Base-by-base conservation (phyloP, 164 flowering plant species). In the Aristolochia contorta region DNA sequence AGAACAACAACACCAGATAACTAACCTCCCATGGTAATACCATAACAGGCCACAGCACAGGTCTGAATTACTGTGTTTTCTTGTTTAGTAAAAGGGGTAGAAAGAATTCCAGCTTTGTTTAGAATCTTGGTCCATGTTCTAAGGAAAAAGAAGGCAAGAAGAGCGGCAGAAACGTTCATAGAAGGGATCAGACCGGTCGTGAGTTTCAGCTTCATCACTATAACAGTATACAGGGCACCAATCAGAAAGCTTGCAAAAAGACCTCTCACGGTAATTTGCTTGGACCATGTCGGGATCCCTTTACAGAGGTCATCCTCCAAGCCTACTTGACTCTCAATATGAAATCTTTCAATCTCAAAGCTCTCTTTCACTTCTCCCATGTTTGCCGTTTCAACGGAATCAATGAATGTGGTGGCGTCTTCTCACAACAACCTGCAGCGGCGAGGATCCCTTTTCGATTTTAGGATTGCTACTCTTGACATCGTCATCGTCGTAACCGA, bases 31-130 rank as follows among this genome's bases (percentile, higher is more conserved):
- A 81, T 71, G 23, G 90, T 73, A 64, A 87, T 82, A 75, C 88
- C 81, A 57, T 85, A 92, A 54, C 98, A 89, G 2, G 98, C 98
- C 57, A 89, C 97, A 3, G 91, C 82, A 68, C 91, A 89, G 0
- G 98, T 89, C 67, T 89, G 98, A 23, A 92, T 82, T 75, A 92
- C 82, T 4, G 95, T 89, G 56, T 92, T 92, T 78, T 92, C 98
- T 72, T 92, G 96, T 12, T 69, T 57, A 0, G 97, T 87, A 72
- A 92, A 92, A 10, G 97, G 98, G 16, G 66, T 56, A 0, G 86
- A 50, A 7, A 69, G 65, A 45, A 75, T 59, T 10, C 96, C 96
- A 23, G 73, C 72, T 52, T 75, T 84, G 4, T 78, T 64, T 27
- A 89, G 78, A 57, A 86, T 4, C 62, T 82, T 81, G 0, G 84